Percentiles rank a stretch among this genome's conserved stretches.
phyloP scores from a whole-genome alignment of 2,329 filamentous ascomycete species.

The Plectosphaerella plurivora region DNA sequence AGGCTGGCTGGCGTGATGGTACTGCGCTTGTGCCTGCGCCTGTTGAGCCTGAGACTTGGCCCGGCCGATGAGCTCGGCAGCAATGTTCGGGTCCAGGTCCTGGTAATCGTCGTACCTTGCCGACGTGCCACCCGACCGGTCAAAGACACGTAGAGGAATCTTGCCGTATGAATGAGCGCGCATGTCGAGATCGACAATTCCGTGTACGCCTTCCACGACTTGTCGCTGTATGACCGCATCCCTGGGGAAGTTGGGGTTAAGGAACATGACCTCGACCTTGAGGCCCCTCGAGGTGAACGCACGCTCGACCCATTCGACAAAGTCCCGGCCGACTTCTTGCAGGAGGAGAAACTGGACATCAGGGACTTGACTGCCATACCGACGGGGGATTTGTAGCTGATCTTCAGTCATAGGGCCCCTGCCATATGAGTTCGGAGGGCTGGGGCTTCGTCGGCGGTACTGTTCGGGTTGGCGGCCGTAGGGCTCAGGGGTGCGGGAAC shows the following conservation, averaged over 20 bases:
- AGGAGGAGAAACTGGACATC: conserved; percentile 86
- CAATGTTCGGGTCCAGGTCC: conserved; percentile 72
- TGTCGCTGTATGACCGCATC: conserved; percentile 76
- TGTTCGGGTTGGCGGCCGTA: conserved; percentile 40
- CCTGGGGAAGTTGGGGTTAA: conserved; percentile 67
- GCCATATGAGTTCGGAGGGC: conserved; percentile 43
- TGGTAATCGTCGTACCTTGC: conserved; percentile 86
- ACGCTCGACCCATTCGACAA: conserved; percentile 76
- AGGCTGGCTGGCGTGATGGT: neutral
- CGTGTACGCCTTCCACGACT: conserved; percentile 83
- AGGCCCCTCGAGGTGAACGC: conserved; percentile 69
- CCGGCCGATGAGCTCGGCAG: conserved; percentile 74
- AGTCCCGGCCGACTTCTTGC: conserved; percentile 72
- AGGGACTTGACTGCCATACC: conserved; percentile 71
- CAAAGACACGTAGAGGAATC: conserved; percentile 80
- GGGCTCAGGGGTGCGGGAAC: conserved; percentile 64
- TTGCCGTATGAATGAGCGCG: conserved; percentile 66
- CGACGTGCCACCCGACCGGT: conserved; percentile 67
- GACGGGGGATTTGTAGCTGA: conserved; percentile 66
- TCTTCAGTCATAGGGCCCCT: conserved; percentile 47
- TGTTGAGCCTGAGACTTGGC: conserved; percentile 49
- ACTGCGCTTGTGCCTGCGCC: conserved; percentile 3
- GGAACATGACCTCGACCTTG: conserved; percentile 72
- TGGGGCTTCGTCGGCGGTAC: conserved; percentile 67
- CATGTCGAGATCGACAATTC: conserved; percentile 72